These are phyloP conservation scores for Gigaspora rosea DNA, from an alignment of 192 early-diverging fungal genomes.

Conservation along the genomic window DNA sequence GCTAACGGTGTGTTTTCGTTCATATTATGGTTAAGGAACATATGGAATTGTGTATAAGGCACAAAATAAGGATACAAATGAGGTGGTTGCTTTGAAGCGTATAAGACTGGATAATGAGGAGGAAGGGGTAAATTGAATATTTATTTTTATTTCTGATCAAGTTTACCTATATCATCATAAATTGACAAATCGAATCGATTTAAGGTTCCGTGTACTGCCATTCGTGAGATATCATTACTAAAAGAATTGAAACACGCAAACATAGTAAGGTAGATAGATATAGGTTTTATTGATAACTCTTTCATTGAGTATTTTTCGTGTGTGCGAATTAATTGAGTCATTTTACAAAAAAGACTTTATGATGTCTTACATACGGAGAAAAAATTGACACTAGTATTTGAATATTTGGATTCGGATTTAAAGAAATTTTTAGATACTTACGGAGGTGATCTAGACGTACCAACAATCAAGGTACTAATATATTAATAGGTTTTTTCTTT, in stretches of 20 bases:
- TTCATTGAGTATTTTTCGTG: not conserved
- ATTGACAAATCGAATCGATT: slow-evolving; percentile 14
- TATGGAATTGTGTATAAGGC: slow-evolving; percentile 99
- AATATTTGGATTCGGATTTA: slow-evolving; percentile 97
- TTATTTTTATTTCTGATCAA: too few species aligned
- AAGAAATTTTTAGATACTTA: slow-evolving; percentile 97
- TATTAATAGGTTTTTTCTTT: not conserved
- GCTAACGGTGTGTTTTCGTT: not conserved
- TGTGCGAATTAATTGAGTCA: not conserved
- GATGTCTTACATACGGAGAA: slow-evolving; percentile 98
- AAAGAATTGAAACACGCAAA: slow-evolving; percentile 84
- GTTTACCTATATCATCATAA: too few species aligned
- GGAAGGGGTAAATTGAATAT: slow-evolving; percentile 64
- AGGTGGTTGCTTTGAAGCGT: slow-evolving; percentile 97
- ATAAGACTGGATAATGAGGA: slow-evolving; percentile 89
- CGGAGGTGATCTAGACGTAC: slow-evolving; percentile 75
- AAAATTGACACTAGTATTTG: slow-evolving; percentile 97
- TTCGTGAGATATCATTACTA: slow-evolving; percentile 85
- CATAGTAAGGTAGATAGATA: slow-evolving; percentile 67
- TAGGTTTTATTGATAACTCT: not conserved
- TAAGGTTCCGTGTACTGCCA: slow-evolving; percentile 80
- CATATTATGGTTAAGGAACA: slow-evolving; percentile 58
- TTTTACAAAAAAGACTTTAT: slow-evolving; percentile 63
- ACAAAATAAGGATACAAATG: slow-evolving; percentile 90
- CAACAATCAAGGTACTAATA: slow-evolving; percentile 78